These are phyloP conservation scores for Carallia brachiata DNA, from an alignment of 345 rosid species.

Conservation along the genomic window DNA sequence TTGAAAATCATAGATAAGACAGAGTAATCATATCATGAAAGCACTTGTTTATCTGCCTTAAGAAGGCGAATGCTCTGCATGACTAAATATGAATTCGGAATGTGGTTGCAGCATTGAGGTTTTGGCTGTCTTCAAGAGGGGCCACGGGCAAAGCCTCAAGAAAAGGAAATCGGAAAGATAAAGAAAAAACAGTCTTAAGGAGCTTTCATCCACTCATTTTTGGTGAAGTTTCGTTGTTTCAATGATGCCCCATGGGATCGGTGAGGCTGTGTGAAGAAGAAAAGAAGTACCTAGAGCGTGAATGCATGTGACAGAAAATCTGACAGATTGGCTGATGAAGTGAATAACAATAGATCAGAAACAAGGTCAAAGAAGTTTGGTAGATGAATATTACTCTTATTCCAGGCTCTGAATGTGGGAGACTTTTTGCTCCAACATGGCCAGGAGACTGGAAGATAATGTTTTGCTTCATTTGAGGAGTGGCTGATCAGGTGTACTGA, in stretches of 20 bases:
- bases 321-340: not conserved
- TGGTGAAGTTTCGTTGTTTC: slow-evolving; percentile 3
- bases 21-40: not conserved
- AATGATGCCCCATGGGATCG: not conserved
- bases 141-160: slow-evolving; percentile 36
- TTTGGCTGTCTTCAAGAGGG: slow-evolving; percentile 72
- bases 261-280: not conserved
- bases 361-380: not conserved
- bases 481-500: slow-evolving; percentile 55
- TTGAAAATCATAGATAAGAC: no score
- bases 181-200: slow-evolving; percentile 33
- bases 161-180: slow-evolving; percentile 61
- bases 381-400: slow-evolving; percentile 54
- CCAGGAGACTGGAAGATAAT: slow-evolving; percentile 71
- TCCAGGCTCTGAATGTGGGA: slow-evolving; percentile 88
- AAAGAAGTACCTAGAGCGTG: not conserved
- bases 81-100: slow-evolving; percentile 6
- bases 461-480: slow-evolving; percentile 74
- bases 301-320: not conserved
- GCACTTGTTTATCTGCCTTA: not conserved
- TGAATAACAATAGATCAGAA: not conserved
- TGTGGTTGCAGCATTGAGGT: slow-evolving; percentile 67
- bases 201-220: not conserved
- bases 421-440: slow-evolving; percentile 78
- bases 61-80: not conserved